phyloP scores from a whole-genome alignment of 352 stramenopile genomes.

The Phytopythium chamaehyphon region DNA sequence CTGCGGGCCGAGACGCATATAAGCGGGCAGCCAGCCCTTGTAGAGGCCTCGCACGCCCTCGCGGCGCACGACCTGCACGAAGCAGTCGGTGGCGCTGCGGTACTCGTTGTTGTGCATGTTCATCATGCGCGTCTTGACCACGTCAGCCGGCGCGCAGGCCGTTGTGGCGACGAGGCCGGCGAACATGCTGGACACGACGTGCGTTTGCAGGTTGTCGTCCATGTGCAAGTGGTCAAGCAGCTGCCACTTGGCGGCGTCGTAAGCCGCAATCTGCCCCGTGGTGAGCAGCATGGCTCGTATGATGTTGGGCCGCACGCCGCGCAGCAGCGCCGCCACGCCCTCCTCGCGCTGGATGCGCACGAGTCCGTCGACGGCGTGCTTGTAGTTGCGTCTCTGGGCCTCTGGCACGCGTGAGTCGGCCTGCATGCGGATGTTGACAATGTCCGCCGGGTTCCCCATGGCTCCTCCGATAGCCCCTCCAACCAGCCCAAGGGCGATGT shows the following conservation, averaged over 20 bases:
- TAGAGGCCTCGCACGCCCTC: slow-evolving; percentile 76
- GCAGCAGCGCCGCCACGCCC: slow-evolving; percentile 54
- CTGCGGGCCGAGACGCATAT: slow-evolving; percentile 80
- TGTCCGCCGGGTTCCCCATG: slow-evolving; percentile 72
- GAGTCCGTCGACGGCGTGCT: slow-evolving; percentile 72
- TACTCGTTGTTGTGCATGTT: slow-evolving; percentile 83
- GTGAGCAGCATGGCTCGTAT: slow-evolving; percentile 83
- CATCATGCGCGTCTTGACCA: slow-evolving; percentile 83
- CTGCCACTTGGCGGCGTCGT: slow-evolving; percentile 64
- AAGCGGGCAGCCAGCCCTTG: slow-evolving; percentile 80
- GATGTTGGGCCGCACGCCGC: slow-evolving; percentile 76
- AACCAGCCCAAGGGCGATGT: slow-evolving; percentile 63
- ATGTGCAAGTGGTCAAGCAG: slow-evolving; percentile 45
- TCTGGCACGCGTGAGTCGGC: slow-evolving; percentile 58
- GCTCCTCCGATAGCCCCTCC: slow-evolving; percentile 64
- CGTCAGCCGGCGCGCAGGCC: slow-evolving; percentile 69
- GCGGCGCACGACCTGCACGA: slow-evolving; percentile 71
- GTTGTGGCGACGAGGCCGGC: slow-evolving; percentile 76
- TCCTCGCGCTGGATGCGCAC: slow-evolving; percentile 63
- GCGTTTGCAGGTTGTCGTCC: slow-evolving; percentile 66
- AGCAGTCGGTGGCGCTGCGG: slow-evolving; percentile 75
- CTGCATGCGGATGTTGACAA: slow-evolving; percentile 86
- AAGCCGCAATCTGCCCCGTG: slow-evolving; percentile 79
- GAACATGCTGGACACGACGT: slow-evolving; percentile 73
- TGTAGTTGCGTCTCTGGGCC: slow-evolving; percentile 76